These are phyloP conservation scores for Amylocystis lapponica DNA, from an alignment of 768 basidiomycete genomes.

Conservation along the genomic window DNA sequence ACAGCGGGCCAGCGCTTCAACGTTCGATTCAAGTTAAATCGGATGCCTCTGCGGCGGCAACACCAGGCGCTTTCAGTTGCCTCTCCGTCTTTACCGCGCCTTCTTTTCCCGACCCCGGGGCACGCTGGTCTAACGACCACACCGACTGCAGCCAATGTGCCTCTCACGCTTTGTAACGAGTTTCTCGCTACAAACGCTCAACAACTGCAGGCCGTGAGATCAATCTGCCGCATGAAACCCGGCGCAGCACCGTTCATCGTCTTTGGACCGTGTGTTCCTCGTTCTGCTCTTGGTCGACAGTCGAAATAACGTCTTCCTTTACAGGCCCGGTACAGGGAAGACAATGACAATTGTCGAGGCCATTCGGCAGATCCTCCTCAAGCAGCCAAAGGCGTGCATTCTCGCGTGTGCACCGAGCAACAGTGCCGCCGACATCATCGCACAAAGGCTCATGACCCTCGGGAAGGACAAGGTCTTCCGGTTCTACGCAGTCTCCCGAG, in stretches of 20 bases:
- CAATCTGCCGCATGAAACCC: constrained; percentile 38
- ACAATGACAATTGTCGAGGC: constrained; percentile 62
- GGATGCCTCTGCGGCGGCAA: constrained; percentile 47
- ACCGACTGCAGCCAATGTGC: constrained; percentile 8
- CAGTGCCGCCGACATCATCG: constrained; percentile 59
- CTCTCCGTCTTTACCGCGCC: constrained; percentile 29
- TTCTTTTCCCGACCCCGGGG: constrained; percentile 40
- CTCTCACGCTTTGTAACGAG: constrained; percentile 20
- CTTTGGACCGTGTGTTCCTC: constrained; percentile 54
- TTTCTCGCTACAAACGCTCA: constrained; percentile 36
- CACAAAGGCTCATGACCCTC: constrained; percentile 34
- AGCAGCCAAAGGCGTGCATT: constrained; percentile 38
- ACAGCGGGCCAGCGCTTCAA: constrained; percentile 37
- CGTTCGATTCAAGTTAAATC: constrained; percentile 52
- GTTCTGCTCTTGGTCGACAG: neutral
- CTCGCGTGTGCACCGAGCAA: constrained; percentile 67
- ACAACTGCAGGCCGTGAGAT: constrained; percentile 45
- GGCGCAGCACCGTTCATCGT: constrained; percentile 52
- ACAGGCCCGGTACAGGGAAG: constrained; percentile 52
- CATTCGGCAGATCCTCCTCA: constrained; percentile 47
- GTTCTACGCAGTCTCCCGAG: constrained; percentile 52
- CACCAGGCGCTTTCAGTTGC: constrained; percentile 44
- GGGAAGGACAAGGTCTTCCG: constrained; percentile 42
- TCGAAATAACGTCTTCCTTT: neutral
- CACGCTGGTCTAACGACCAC: constrained; percentile 4